A percentile compares a stretch with the other conserved stretches of the same genome.
These are phyloP conservation scores for Beverwykella pulmonaria DNA, from an alignment of 495 filamentous ascomycete genomes.

Conservation along the genomic window DNA sequence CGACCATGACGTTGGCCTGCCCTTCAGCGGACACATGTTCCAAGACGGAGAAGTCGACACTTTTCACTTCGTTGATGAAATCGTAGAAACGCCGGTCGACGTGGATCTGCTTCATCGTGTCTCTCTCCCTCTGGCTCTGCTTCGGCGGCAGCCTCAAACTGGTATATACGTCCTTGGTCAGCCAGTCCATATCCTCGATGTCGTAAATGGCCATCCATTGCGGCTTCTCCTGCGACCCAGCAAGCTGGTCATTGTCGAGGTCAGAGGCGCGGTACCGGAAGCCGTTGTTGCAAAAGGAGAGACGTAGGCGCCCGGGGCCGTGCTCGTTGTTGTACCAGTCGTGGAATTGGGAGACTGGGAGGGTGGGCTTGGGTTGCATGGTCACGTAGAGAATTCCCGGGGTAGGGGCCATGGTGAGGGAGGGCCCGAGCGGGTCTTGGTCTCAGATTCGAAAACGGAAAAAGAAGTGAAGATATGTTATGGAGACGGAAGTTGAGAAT, in stretches of 20 bases:
- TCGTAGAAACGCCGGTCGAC: constrained; percentile 72
- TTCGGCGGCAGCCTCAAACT: constrained; percentile 62
- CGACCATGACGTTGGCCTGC: constrained; percentile 62
- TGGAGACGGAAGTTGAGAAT: too few species aligned
- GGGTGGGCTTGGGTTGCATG: constrained; percentile 68
- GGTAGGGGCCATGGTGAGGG: constrained; percentile 28
- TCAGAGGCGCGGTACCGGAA: constrained; percentile 75
- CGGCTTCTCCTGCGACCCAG: constrained; percentile 49
- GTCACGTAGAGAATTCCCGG: constrained; percentile 76
- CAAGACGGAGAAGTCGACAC: constrained; percentile 56
- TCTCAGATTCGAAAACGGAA: background rate
- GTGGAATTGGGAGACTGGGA: constrained; percentile 72
- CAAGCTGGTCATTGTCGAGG: constrained; percentile 20
- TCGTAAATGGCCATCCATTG: constrained; percentile 81
- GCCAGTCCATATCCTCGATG: constrained; percentile 69
- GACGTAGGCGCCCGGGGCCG: constrained; percentile 71
- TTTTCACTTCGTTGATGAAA: constrained; percentile 57
- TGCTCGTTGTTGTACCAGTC: constrained; percentile 94
- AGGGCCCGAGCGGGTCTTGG: background rate
- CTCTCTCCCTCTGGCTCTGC: constrained; percentile 70
- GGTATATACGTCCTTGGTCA: constrained; percentile 70
- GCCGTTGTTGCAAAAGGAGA: constrained; percentile 73
- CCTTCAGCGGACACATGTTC: constrained; percentile 64
- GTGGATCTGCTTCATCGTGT: constrained; percentile 73
- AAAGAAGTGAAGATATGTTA: background rate